Evolutionary conservation across 176 grass and related monocot genomes (phyloP).

Genomic region (Avena insularis): DNA sequence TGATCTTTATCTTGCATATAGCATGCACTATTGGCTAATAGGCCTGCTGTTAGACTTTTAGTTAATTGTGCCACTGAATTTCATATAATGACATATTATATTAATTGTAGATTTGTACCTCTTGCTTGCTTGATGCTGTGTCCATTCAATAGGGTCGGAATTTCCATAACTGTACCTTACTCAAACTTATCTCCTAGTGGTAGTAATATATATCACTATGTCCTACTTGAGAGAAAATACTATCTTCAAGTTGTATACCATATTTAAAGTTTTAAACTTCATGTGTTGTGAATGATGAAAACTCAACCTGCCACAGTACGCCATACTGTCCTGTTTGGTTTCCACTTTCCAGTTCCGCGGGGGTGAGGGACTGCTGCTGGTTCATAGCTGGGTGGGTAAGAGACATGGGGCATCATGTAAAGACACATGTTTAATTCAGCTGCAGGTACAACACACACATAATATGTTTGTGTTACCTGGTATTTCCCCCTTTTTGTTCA

Average conservation of each 20-base stretch:
- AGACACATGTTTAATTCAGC: slow-evolving; percentile 94
- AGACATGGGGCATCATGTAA: slow-evolving; percentile 80
- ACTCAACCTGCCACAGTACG: too few relatives aligned
- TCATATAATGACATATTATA: too few relatives aligned
- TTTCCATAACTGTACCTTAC: neutral
- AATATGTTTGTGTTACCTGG: neutral
- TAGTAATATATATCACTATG: neutral
- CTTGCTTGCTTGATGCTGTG: neutral
- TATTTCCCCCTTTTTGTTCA: neutral
- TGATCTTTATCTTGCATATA: neutral
- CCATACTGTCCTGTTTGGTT: too few relatives aligned
- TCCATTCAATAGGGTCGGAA: neutral
- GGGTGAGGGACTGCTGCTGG: too few relatives aligned
- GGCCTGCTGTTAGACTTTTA: too few relatives aligned
- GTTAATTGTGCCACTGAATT: too few relatives aligned
- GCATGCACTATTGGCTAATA: neutral
- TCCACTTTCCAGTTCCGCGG: too few relatives aligned
- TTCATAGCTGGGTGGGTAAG: slow-evolving; percentile 61
- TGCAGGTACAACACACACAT: slow-evolving; percentile 54
- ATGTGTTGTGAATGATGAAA: too few relatives aligned
- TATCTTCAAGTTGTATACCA: neutral
- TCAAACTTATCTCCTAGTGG: neutral
- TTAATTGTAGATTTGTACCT: neutral
- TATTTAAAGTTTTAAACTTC: too few relatives aligned
- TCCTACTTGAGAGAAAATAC: neutral